Conservation (phyloP, 2,329 filamentous ascomycete genomes). For the Plectosphaerella cucumerina region DNA sequence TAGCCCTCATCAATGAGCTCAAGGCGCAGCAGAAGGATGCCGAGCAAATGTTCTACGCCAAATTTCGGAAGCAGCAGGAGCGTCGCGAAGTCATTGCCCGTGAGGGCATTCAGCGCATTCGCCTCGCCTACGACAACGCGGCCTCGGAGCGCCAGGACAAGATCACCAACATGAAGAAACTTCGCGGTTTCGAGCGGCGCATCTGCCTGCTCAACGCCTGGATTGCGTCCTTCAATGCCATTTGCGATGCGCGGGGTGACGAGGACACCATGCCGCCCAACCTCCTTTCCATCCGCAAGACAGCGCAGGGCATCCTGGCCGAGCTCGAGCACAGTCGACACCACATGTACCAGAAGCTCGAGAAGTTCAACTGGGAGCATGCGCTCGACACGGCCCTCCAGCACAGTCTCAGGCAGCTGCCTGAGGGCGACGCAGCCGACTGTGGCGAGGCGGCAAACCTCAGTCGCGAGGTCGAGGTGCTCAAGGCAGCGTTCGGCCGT, state of each 20-base stretch:
- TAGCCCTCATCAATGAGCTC: conserved; percentile 93
- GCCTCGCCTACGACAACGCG: conserved; percentile 79
- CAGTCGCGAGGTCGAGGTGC: conserved; percentile 76
- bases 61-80: conserved; percentile 86
- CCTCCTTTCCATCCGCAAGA: conserved; percentile 74
- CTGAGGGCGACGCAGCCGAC: conserved; percentile 61
- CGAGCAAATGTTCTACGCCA: conserved; percentile 75
- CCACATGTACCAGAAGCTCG: conserved; percentile 80
- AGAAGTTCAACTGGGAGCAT: conserved; percentile 81
- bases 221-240: conserved; percentile 85
- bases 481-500: conserved; percentile 77
- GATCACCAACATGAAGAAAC: conserved; percentile 72
- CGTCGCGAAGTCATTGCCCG: conserved; percentile 73
- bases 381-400: conserved; percentile 83
- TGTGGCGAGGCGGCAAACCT: conserved; percentile 67
- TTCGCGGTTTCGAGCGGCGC: conserved; percentile 77
- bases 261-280: conserved; percentile 65
- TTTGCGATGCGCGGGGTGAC: conserved; percentile 68
- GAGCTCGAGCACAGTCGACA: conserved; percentile 89
- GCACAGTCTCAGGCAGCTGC: conserved; percentile 76
- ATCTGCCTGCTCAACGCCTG: conserved; percentile 85
- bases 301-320: conserved; percentile 79
- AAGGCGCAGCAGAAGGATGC: conserved; percentile 89
- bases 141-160: conserved; percentile 74
- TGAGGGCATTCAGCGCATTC: conserved; percentile 77